phyloP scores from a whole-genome alignment of 257 asterid genomes.

The Solanum arcanum region DNA sequence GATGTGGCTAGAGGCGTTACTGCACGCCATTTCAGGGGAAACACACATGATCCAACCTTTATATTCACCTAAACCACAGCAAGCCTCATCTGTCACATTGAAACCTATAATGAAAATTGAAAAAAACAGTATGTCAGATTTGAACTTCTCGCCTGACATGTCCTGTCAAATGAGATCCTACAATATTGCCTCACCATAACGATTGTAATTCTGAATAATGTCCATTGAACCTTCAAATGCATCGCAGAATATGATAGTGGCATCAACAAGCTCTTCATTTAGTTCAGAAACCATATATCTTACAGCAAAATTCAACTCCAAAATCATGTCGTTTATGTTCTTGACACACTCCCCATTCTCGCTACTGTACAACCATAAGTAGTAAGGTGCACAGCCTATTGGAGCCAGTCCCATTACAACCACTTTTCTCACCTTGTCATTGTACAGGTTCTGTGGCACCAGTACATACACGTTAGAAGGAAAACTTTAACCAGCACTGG shows the following conservation, averaged over 20 bases:
- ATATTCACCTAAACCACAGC: slow-evolving; percentile 83
- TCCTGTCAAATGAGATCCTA: neutral
- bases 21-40: slow-evolving; percentile 79
- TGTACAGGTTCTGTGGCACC: slow-evolving; percentile 59
- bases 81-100: slow-evolving; percentile 59
- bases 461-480: neutral
- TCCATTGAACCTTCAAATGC: slow-evolving; percentile 86
- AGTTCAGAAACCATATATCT: slow-evolving; percentile 70
- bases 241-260: slow-evolving; percentile 70
- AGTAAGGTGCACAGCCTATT: slow-evolving; percentile 81
- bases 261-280: slow-evolving; percentile 41
- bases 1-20: slow-evolving; percentile 52
- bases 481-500: neutral
- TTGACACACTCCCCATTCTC: slow-evolving; percentile 49
- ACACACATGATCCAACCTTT: slow-evolving; percentile 65
- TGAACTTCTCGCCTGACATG: neutral
- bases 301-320: slow-evolving; percentile 69
- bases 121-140: neutral
- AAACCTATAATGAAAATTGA: slow-evolving; percentile 38
- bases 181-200: slow-evolving; percentile 44
- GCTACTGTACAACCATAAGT: slow-evolving; percentile 52
- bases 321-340: slow-evolving; percentile 61
- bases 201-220: slow-evolving; percentile 54
- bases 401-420: slow-evolving; percentile 95
- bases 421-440: slow-evolving; percentile 65